phyloP scores from a whole-genome alignment of 345 rosid species.

The Adansonia digitata region DNA sequence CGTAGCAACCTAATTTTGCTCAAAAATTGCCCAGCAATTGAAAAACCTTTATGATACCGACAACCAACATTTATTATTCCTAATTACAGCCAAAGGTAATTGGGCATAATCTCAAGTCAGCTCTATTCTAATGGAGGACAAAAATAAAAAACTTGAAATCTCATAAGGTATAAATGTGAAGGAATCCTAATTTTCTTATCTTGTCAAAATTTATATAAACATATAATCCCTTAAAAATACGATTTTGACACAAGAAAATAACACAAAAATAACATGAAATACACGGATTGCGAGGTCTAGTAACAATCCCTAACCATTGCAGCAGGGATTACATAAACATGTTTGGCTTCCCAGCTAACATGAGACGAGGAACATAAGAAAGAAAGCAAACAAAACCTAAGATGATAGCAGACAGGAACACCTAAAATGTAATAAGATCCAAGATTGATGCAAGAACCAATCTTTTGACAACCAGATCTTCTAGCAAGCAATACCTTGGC shows the following conservation, averaged over 20 bases:
- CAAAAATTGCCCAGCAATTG: no score
- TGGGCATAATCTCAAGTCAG: not conserved
- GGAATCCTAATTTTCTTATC: not conserved
- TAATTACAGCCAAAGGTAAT: not conserved
- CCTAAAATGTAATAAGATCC: constrained; percentile 30
- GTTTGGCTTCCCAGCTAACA: not conserved
- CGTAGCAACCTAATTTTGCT: no score
- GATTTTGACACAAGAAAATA: no score
- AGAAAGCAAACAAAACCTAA: constrained; percentile 27
- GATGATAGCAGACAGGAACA: constrained; percentile 26
- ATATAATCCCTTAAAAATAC: not conserved
- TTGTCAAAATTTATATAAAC: not conserved
- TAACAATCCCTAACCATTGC: no score
- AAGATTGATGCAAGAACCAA: constrained; percentile 33
- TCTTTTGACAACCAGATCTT: constrained; percentile 47
- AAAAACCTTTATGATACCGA: no score
- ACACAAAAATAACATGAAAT: no score
- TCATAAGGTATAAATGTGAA: not conserved
- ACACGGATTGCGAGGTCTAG: no score
- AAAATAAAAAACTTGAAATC: not conserved
- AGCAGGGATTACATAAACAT: not conserved
- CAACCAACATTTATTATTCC: not conserved
- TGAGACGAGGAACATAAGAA: not conserved
- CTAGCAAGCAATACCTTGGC: constrained; percentile 17
- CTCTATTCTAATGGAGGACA: not conserved